Evolutionary conservation across 2,329 filamentous ascomycete genomes (phyloP), one percentile per base, ranked within the genome.

Genomic region (Onygena corvina): DNA sequence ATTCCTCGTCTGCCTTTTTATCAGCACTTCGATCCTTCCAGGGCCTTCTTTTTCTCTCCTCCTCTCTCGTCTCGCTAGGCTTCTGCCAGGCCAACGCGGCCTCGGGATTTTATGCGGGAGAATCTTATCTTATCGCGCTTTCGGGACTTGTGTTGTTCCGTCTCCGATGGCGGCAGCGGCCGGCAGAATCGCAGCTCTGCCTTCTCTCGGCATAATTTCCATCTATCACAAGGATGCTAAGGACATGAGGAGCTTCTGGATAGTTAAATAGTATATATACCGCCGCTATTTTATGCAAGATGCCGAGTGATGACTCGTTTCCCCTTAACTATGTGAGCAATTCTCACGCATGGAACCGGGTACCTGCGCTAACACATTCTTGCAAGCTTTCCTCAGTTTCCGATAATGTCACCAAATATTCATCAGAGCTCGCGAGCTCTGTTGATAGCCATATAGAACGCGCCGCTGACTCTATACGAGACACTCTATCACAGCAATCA

Each of bases 361-460:
- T 8, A 11, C 14, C 16, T 20, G 9, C 18, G 4, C 9, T 20
- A 9, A 23, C 2, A 27, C 29, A 25, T 44, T 44, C 16, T 50
- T 33, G 14, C 18, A 38, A 80, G 77, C 71, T 80, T 47, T 67
- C 76, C 42, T 74, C 72, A 51, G 73, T 80, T 55, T 75, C 76
- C 8, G 71, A 77, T 67, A 80, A 89, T 60, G 73, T 90, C 62
- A 77, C 77, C 53, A 74, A 73, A 55, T 88, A 87, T 65, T 81
- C 83, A 12, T 73, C 75, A 57, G 76, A 85, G 48, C 76, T 90
- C 53, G 86, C 86, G 63, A 83, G 87, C 55, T 83, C 82, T 57
- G 79, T 94, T 63, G 86, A 95, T 67, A 75, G 76, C 51, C 80
- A 88, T 61, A 82, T 94, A 65, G 86, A 94, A 60, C 74, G 76